Percentiles rank a stretch among this genome's conserved stretches.
Conservation (phyloP, 1,284 basidiomycete genomes). For the Pseudozyma flocculosa region DNA sequence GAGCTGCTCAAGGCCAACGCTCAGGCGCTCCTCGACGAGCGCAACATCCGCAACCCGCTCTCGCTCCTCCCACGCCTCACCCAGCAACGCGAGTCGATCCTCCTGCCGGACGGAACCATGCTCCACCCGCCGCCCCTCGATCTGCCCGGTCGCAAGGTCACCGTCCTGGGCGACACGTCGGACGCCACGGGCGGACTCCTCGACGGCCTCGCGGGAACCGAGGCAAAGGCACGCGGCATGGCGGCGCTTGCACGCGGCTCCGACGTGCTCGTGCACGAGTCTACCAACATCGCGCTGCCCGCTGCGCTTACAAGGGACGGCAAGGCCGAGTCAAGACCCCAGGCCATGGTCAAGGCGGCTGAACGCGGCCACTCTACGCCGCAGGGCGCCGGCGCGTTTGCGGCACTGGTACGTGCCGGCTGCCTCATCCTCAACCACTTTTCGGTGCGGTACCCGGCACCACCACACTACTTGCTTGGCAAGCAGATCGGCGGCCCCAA, state of each 20-base stretch:
- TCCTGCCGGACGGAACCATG: slow-evolving; percentile 47
- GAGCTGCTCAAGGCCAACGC: slow-evolving; percentile 44
- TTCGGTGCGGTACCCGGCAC: slow-evolving; percentile 41
- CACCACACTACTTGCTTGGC: slow-evolving; percentile 28
- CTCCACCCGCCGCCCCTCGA: slow-evolving; percentile 45
- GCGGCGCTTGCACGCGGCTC: slow-evolving; percentile 25
- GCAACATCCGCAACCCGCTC: slow-evolving; percentile 49
- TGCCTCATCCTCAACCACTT: slow-evolving; percentile 53
- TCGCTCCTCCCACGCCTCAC: slow-evolving; percentile 38
- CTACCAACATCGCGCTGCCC: slow-evolving; percentile 51
- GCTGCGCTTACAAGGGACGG: slow-evolving; percentile 24
- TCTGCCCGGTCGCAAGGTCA: slow-evolving; percentile 48
- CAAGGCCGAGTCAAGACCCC: slow-evolving; percentile 26
- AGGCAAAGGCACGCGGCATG: not conserved
- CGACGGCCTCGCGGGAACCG: not conserved
- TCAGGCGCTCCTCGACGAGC: slow-evolving; percentile 27
- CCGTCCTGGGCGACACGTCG: slow-evolving; percentile 53
- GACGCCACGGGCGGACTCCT: slow-evolving; percentile 45
- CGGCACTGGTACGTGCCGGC: slow-evolving; percentile 37
- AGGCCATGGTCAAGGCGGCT: slow-evolving; percentile 31
- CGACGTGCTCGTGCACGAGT: slow-evolving; percentile 54
- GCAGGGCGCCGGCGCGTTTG: slow-evolving; percentile 48
- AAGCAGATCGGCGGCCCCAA: too few species aligned
- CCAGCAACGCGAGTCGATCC: slow-evolving; percentile 27
- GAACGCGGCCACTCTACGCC: slow-evolving; percentile 51